Evolutionary conservation across 306 rosid genomes (phyloP).

Genomic region (Quercus robur): DNA sequence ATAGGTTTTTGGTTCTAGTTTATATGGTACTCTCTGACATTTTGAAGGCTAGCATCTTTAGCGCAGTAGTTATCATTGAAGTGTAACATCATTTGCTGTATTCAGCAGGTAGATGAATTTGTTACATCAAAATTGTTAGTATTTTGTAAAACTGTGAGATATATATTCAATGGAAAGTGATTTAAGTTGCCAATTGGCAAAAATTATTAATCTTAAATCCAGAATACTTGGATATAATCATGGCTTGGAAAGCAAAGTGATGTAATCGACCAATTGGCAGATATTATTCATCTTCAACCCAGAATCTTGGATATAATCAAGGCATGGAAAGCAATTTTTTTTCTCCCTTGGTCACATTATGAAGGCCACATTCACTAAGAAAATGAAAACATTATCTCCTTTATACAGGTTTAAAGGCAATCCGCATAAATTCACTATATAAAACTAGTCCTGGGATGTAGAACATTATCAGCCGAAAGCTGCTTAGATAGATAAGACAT

Average conservation of each 20-base stretch:
- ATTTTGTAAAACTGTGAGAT: not conserved
- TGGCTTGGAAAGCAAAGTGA: not conserved
- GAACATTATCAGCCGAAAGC: too few species aligned
- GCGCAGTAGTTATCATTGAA: conserved; percentile 4
- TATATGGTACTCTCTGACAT: not conserved
- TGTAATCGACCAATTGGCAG: conserved; percentile 3
- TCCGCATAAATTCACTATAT: not conserved
- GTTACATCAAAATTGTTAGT: not conserved
- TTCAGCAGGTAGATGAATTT: conserved; percentile 5
- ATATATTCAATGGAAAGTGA: not conserved
- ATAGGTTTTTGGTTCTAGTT: conserved; percentile 13
- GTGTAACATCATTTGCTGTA: not conserved
- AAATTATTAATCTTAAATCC: not conserved
- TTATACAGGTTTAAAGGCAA: not conserved
- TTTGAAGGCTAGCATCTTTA: conserved; percentile 20
- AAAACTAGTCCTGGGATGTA: too few species aligned
- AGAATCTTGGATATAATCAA: not conserved
- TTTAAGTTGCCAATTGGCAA: conserved; percentile 1
- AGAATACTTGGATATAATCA: not conserved
- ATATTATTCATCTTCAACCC: not conserved
- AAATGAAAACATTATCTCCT: not conserved
- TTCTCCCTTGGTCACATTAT: too few species aligned
- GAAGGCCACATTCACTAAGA: not conserved
- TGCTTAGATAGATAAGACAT: too few species aligned
- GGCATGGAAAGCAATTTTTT: not conserved